Conservation (phyloP, 1,139 yeast species). For the Candida buenavistaensis region DNA sequence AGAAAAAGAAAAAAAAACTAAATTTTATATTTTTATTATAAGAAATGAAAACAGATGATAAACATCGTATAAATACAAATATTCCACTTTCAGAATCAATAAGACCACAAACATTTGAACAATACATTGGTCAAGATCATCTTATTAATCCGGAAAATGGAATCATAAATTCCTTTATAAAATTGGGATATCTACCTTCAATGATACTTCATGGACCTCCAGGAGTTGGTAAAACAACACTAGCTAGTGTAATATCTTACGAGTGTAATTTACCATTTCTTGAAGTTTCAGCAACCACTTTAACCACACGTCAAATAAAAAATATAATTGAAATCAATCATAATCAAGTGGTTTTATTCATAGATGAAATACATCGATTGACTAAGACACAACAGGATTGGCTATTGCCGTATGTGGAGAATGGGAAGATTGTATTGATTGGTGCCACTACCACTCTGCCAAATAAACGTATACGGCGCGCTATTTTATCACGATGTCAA, state of each 20-base stretch:
- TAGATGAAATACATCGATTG: conserved; percentile 47
- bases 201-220: conserved; percentile 49
- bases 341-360: conserved; percentile 34
- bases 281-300: conserved; percentile 43
- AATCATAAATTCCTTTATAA: conserved; percentile 30
- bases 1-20: too few species aligned
- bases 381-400: conserved; percentile 43
- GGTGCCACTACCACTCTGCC: conserved; percentile 48
- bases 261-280: conserved; percentile 36
- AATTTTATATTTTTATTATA: too few species aligned
- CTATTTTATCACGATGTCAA: conserved; percentile 44
- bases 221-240: conserved; percentile 48
- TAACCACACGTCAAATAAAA: conserved; percentile 30
- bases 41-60: conserved; percentile 1
- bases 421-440: conserved; percentile 40
- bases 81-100: conserved; percentile 13
- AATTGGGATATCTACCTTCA: conserved; percentile 43
- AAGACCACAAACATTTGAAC: conserved; percentile 25
- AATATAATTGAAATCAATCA: conserved; percentile 25
- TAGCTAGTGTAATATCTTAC: conserved; percentile 39
- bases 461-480: conserved; percentile 31
- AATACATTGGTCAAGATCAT: conserved; percentile 42
- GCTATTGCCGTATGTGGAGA: conserved; percentile 40
- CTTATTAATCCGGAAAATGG: conserved; percentile 30
- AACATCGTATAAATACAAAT: neutral